Base-by-base conservation (phyloP, 2,329 filamentous ascomycete species). In the Aspergillus aculeatinus region DNA sequence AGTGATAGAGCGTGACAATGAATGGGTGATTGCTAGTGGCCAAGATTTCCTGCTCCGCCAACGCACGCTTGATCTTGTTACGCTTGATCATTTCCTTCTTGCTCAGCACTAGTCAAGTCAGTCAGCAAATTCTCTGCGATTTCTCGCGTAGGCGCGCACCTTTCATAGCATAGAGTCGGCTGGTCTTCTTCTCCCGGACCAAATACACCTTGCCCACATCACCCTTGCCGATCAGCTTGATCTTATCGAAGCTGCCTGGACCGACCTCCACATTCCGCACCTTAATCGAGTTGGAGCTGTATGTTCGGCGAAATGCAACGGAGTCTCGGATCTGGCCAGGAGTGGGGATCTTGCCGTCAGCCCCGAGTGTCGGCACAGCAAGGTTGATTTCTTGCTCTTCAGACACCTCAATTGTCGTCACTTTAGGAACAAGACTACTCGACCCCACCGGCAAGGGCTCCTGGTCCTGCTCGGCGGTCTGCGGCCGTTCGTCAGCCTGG, bases 41-140 rank as follows among this genome's bases (percentile, higher is more conserved):
- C 57, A 99, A 82, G 66, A 99, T 99, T 77, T 99, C 95, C 75
- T 98, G 95, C 79, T 99, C 95, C 42, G 95, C 95, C 68, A 99
- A 83, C 14, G 95, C 95, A 73, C 95, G 88, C 85, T 99, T 99
- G 81, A 99, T 99, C 85, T 99, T 99, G 83, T 99, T 99, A 60
- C 95, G 90, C 82, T 99, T 99, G 79, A 99, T 99, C 95, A 99
- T 99, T 78, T 99, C 95, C 82, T 98, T 97, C 80, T 99, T 99
- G 84, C 93, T 98, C 77, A 99, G 76, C 5, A 99, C 95, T 98
- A 73, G 16, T 51, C 3, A 56, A 83, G 78, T 69, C 50, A 63
- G 65, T 60, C n/a, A 48, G 48, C 21, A 55, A 12, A 9, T 48
- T 57, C 42, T 7, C 23, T 33, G 6, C n/a, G 2, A 16, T 31